Base-by-base conservation (phyloP, 768 basidiomycete species). In the Pisolithus orientalis region DNA sequence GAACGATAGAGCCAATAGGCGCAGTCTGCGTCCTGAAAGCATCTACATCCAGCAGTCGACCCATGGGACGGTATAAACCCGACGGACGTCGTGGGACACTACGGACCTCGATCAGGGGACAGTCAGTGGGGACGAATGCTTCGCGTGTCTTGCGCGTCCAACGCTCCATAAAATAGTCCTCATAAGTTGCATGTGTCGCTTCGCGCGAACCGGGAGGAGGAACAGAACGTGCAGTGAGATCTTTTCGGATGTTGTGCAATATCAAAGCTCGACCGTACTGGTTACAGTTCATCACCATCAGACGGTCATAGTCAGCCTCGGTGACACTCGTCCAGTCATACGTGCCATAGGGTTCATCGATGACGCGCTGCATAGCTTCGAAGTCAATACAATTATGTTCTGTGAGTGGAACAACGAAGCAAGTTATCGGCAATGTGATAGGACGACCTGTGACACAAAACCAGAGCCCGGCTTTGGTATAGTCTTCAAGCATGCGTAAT, bases 351-450 rank as follows among this genome's bases (percentile, higher is more conserved):
- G 80, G 81, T 44, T 78, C 67, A 5, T 67, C 52, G 45, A 87
- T 64, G 9, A 84, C 66, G 8, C 62, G 62, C 28, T 77, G 63
- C 58, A 91, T 84, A 0, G 72, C 73, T 11, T 69, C 61, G 51
- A 80, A 87, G 69, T 92, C 84, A 25, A 82, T 76, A 42, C 74
- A 70, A 17, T 67, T 62, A 28, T 73, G 67, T 39, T 65, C 61
- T n/a, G 70, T 73, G 45, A 93, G 66, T 5, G 86, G 89, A 24
- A 87, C 79, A 37, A 93, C 68, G 64, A 81, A 88, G 53, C 83
- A 75, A 51, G 80, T 79, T 44, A 83, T 70, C 6, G 75, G 75
- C 3, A 70, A 67, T 21, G 67, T 59, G 55, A 85, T 69, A 0
- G 80, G 80, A 49, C 79, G 78, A 3, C 77, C 75, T 6, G 84